Base-by-base conservation (phyloP, 2,329 filamentous ascomycete species). In the Cladosporium sp. region DNA sequence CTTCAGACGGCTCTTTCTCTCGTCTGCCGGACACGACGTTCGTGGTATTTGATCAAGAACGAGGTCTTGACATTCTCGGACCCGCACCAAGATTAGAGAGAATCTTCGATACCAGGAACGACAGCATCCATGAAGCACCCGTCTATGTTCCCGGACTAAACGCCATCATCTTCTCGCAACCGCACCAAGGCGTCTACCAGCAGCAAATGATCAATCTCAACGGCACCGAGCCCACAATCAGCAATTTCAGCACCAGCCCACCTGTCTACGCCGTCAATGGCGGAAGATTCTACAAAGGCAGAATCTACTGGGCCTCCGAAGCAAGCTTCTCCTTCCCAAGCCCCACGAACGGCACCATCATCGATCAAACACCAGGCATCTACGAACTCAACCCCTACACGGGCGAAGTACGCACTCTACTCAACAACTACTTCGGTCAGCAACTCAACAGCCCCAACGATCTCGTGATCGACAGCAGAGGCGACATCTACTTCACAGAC, bases 401-500 rank as follows among this genome's bases (percentile, higher is more conserved):
- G 2, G 69, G 69, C 56, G 55, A 64, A 11, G 69, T 70, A 2
- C 61, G 61, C 5, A 64, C 62, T 4, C 59, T 77, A 8, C 46
- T 77, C n/a, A 76, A 72, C 54, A 73, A 69, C 55, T 76, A 69
- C 61, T 71, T 69, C 41, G 74, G 74, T 27, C 69, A 69, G 57
- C 71, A 72, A 59, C 68, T 75, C 56, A 68, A 64, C 53, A 65
- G 62, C 19, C 57, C 72, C 45, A 70, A 75, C 57, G 73, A 76
- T 50, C 60, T 69, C 6, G 63, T 67, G 41, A 67, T 74, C 41
- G 67, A 72, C 25, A 57, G 62, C 9, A 70, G 68, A 2, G 72
- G 71, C 38, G 69, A 76, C 45, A 63, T 78, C 35, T 77, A 72
- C 69, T 77, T 77, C 62, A 76, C 74, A 1, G 74, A 77, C 55